Base-by-base conservation (phyloP, 345 rosid species). In the Cochlearia excelsa region DNA sequence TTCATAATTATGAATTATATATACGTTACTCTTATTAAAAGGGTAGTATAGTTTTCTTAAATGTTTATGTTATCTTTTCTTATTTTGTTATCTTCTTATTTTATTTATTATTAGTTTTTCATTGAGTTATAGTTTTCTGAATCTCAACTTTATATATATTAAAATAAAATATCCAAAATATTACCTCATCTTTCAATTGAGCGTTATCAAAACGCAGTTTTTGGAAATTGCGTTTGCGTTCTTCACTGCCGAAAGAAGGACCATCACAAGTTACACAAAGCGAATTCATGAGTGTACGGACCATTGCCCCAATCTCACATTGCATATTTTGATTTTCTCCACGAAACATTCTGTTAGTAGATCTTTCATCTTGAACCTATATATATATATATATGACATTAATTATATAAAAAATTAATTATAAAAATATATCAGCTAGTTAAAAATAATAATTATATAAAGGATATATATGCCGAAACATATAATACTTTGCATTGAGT, bases 251-350 rank as follows among this genome's bases (percentile, higher is more conserved):
- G 5, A 73, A 63, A 3, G 86, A 75, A 4, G 88, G 84, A 30
- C 93, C 95, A 1, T 88, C 91, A 50, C 97, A 90, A 42, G 75
- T 7, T 4, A 83, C 85, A 61, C 97, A 90, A 4, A 70, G 63
- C 41, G 77, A 80, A 28, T 75, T 83, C 48, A 66, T 78, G 29
- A 90, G 49, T 1, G 82, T 84, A 57, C 83, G 87, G 27, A 48
- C 52, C 31, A 87, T 74, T 1, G 84, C 77, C 0, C 64, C 46
- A 49, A 85, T 90, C 46, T 87, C 95, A 31, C 61, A 64, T 23
- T 45, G 67, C 2, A 87, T 68, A 46, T 61, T 74, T 42, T 87
- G 84, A 26, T 87, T 87, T 57, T 87, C 87, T 5, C 68, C 69
- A 35, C 87, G 77, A 48, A 90, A 84, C 6, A 48, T 30, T 2